phyloP scores from a whole-genome alignment of 257 asterid species.

The Datura wrightii region DNA sequence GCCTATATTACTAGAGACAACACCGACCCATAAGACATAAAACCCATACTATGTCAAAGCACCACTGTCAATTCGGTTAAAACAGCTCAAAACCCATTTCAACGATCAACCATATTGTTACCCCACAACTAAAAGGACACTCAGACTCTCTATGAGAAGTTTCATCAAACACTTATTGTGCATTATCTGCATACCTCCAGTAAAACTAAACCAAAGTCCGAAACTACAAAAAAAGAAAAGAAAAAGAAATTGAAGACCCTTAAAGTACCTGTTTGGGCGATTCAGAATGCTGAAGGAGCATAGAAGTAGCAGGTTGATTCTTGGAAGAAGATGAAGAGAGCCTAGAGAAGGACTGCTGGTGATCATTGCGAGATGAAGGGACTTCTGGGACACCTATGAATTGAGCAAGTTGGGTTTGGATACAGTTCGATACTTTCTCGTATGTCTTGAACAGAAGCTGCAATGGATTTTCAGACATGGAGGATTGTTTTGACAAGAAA shows the following conservation, averaged over 20 bases:
- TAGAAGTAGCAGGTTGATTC: constrained; percentile 19
- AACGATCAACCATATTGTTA: not conserved
- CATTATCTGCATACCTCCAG: not conserved
- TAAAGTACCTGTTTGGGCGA: constrained; percentile 49
- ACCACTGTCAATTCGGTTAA: not conserved
- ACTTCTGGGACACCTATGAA: constrained; percentile 39
- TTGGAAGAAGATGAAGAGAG: constrained; percentile 42
- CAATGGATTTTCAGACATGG: constrained; percentile 76
- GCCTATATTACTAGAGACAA: not conserved
- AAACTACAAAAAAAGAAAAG: not conserved
- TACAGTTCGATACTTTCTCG: constrained; percentile 49
- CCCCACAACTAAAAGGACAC: not conserved
- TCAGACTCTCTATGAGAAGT: constrained; percentile 39
- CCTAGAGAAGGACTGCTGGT: constrained; percentile 29
- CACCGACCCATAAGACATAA: not conserved
- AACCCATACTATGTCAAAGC: not conserved
- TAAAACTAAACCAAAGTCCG: not conserved
- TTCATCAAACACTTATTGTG: constrained; percentile 57
- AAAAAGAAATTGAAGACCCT: not conserved
- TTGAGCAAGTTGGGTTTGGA: constrained; percentile 65
- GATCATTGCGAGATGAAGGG: not conserved
- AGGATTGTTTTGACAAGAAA: not conserved
- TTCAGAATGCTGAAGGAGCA: constrained; percentile 43
- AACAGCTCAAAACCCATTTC: not conserved
- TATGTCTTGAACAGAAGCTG: constrained; percentile 55